Percentiles rank a stretch among this genome's conserved stretches.
Evolutionary conservation across 1,139 yeast genomes (phyloP).

Genomic region (Kluyveromyces marxianus): DNA sequence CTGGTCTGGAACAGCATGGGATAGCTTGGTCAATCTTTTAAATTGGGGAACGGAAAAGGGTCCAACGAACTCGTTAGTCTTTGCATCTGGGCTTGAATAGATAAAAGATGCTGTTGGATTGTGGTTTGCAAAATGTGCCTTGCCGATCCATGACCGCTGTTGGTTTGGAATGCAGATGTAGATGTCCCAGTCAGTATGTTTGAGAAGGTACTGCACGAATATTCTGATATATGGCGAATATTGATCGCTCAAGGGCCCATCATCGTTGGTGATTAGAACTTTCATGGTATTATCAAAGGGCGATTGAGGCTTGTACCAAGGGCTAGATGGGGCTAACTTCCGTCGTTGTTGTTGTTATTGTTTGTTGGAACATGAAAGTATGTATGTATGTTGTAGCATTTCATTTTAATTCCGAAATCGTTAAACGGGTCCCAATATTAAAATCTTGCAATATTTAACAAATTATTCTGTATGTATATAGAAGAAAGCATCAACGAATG

Average conservation of each 20-base stretch:
- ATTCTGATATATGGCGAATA: conserved; percentile 84
- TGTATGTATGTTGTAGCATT: no score
- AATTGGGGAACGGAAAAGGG: conserved; percentile 51
- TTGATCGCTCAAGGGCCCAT: conserved; percentile 79
- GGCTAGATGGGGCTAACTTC: no score
- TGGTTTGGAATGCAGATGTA: conserved; percentile 78
- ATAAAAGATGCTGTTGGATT: conserved; percentile 61
- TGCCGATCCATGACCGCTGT: conserved; percentile 92
- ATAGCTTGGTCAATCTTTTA: conserved; percentile 1
- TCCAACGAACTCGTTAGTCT: conserved; percentile 53
- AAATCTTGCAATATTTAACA: no score
- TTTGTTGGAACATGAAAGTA: no score
- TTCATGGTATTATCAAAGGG: not conserved
- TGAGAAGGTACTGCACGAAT: conserved; percentile 61
- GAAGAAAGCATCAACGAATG: not conserved
- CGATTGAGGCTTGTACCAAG: no score
- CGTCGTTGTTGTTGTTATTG: no score
- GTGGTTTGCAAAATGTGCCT: conserved; percentile 90
- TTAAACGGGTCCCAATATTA: no score
- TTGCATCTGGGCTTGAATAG: conserved; percentile 41
- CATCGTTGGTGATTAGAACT: conserved; percentile 70
- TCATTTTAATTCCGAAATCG: no score
- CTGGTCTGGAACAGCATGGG: not conserved
- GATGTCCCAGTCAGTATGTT: conserved; percentile 71
- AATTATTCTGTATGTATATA: no score